phyloP scores from a whole-genome alignment of 208 protist genomes.

The Sergeia podlipaevii region DNA sequence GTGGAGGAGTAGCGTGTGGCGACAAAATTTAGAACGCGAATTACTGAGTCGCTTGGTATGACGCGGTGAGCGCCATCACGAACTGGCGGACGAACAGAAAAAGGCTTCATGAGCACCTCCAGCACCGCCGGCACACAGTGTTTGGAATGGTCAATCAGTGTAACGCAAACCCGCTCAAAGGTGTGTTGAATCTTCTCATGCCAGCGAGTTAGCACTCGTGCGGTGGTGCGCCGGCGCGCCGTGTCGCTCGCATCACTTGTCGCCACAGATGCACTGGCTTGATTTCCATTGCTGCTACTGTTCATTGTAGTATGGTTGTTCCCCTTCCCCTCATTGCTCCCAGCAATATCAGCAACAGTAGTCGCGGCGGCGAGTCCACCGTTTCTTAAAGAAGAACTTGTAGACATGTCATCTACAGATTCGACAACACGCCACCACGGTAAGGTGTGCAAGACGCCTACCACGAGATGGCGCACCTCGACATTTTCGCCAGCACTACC shows the following conservation, averaged over 20 bases:
- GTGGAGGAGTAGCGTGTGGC: slow-evolving; percentile 34
- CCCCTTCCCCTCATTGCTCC: too few species aligned
- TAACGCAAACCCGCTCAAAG: slow-evolving; percentile 70
- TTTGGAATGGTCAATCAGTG: slow-evolving; percentile 55
- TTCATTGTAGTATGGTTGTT: not conserved
- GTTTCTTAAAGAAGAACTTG: too few species aligned
- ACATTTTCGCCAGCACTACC: slow-evolving; percentile 9
- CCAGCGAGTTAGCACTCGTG: slow-evolving; percentile 50
- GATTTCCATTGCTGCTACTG: too few species aligned
- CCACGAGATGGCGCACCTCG: slow-evolving; percentile 61
- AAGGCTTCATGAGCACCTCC: slow-evolving; percentile 68
- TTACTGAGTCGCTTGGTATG: slow-evolving; percentile 64
- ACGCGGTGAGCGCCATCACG: slow-evolving; percentile 42
- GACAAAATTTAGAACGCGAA: slow-evolving; percentile 64
- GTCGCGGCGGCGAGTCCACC: too few species aligned
- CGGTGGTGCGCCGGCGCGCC: not conserved
- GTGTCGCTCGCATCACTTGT: not conserved
- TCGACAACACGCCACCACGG: slow-evolving; percentile 82
- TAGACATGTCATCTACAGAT: slow-evolving; percentile 15
- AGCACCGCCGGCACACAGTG: slow-evolving; percentile 68
- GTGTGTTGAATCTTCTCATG: slow-evolving; percentile 56
- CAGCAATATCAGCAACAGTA: too few species aligned
- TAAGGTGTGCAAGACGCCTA: slow-evolving; percentile 74
- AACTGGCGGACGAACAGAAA: slow-evolving; percentile 49
- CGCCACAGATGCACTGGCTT: too few species aligned